phyloP scores from a whole-genome alignment of 176 grass and related monocot genomes.

The Avena sativa region DNA sequence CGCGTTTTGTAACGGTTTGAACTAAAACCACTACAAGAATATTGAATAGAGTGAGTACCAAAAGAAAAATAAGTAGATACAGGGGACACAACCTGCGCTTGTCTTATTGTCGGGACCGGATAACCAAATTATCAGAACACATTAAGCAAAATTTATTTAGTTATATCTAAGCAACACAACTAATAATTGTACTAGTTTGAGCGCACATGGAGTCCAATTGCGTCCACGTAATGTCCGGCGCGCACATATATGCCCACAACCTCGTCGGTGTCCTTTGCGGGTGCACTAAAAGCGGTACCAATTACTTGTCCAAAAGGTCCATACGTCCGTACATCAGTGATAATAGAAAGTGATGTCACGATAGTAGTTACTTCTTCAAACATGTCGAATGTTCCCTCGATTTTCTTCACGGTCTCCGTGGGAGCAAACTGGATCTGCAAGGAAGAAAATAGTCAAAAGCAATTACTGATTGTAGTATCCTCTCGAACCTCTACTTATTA shows the following conservation, averaged over 20 bases:
- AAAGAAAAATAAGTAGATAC: too few relatives aligned
- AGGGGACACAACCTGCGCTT: too few relatives aligned
- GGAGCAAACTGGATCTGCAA: constrained; percentile 7
- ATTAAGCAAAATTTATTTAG: neutral
- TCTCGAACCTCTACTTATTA: neutral
- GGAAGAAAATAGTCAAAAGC: neutral
- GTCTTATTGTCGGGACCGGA: too few relatives aligned
- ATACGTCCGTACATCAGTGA: neutral
- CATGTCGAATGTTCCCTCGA: neutral
- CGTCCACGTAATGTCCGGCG: neutral
- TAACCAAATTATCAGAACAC: too few relatives aligned
- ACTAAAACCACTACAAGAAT: too few relatives aligned
- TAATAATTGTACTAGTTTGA: neutral
- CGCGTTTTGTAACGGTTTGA: too few relatives aligned
- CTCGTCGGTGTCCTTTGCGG: neutral
- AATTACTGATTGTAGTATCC: neutral
- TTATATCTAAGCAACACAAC: neutral
- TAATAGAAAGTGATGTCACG: neutral
- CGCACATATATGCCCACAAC: neutral
- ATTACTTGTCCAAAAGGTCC: neutral
- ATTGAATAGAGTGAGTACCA: too few relatives aligned
- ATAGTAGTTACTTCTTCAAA: neutral
- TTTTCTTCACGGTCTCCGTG: neutral
- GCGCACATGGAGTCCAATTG: neutral
- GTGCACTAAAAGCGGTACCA: neutral